Base-by-base conservation (phyloP, 331 rosid genomes). In the Quercus phellos region DNA sequence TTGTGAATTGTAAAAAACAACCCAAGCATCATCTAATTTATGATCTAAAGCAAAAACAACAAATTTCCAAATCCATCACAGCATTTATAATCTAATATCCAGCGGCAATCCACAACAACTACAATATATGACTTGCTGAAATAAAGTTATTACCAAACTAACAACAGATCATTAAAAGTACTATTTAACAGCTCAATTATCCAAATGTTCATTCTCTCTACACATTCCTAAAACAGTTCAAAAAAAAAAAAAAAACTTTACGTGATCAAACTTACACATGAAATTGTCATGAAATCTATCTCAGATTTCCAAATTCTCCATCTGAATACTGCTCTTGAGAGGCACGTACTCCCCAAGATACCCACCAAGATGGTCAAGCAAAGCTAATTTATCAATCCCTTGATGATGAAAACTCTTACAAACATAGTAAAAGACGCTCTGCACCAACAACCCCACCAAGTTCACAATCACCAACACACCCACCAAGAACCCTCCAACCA, bases 341-440 rank as follows among this genome's bases (percentile, higher is more conserved):
- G 99, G 99, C 84, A 95, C 99, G 68, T 92, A 94, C 76, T 94
- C 99, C 18, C 99, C 99, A 16, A 95, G 99, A 78, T 95, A 95
- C 0, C 98, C 99, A 30, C 98, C 98, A 34, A 95, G 93, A 77
- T 95, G 99, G 79, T 95, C 98, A 70, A 87, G 87, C 80, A 95
- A 77, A 3, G 96, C 99, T 17, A 30, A 87, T 88, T 92, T 95
- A 77, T 95, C 98, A 74, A 95, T 95, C 30, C 93, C 98, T 75
- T 95, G 98, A 53, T 89, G 96, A 80, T 95, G 99, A 63, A 79
- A 87, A 74, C 99, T 95, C 80, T 95, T 95, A 79, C 98, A 95
- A 4, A 95, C 97, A 73, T 95, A 91, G 87, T 95, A 95, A 79
- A 92, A 92, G 79, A 94, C 97, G 60, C 99, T 94, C 87, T 94